These are phyloP conservation scores for Rutidosis leptorrhynchoides DNA, from an alignment of 129 eudicot genomes.

Conservation along the genomic window DNA sequence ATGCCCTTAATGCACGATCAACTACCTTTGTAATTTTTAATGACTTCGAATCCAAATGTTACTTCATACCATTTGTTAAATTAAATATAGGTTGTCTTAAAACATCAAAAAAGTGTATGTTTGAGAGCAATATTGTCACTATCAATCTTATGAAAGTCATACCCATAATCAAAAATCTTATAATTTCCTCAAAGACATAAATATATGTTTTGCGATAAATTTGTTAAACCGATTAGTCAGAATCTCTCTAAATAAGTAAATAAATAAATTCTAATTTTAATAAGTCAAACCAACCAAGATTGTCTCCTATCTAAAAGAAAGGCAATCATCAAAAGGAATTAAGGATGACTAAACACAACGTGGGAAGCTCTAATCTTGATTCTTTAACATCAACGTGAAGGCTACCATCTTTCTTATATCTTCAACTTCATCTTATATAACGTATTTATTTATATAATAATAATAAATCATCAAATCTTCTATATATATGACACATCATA, in stretches of 20 bases:
- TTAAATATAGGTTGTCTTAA: background rate
- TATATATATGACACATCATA: conserved; percentile 24
- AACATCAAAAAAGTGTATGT: background rate
- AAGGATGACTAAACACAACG: conserved; percentile 40
- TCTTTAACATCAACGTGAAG: conserved; percentile 46
- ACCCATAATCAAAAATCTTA: background rate
- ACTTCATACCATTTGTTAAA: background rate
- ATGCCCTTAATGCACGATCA: background rate
- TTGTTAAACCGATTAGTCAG: background rate
- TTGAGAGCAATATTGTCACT: too few species aligned
- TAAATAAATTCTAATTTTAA: background rate
- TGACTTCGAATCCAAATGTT: background rate
- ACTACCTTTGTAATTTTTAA: background rate
- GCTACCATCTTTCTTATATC: conserved; percentile 42
- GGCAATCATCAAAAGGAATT: conserved; percentile 24
- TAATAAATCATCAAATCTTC: background rate
- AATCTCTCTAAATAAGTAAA: background rate
- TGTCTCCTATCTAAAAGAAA: conserved; percentile 13
- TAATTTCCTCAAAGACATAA: background rate
- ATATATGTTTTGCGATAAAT: background rate
- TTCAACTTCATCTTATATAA: conserved; percentile 6
- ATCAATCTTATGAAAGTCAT: background rate
- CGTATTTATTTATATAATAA: background rate
- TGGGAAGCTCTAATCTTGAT: conserved; percentile 44
- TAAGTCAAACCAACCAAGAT: conserved; percentile 33